Conservation (phyloP, 768 basidiomycete species). For the Rhizopogon rudus region DNA sequence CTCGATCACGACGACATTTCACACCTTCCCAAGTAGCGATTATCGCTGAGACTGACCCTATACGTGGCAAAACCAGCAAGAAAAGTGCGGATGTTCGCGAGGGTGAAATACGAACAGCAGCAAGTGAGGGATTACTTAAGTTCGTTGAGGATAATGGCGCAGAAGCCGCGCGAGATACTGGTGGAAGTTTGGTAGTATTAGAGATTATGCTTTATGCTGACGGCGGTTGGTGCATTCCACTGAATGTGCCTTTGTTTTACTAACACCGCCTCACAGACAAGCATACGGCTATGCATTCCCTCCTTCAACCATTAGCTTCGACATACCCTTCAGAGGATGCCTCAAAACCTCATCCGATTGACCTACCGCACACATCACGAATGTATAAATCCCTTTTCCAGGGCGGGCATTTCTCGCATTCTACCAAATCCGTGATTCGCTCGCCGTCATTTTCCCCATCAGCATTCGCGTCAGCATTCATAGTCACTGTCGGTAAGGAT, state of each 20-base stretch:
- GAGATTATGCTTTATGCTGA: slow-evolving; percentile 85
- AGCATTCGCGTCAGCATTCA: slow-evolving; percentile 56
- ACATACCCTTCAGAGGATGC: slow-evolving; percentile 54
- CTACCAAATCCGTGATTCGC: slow-evolving; percentile 48
- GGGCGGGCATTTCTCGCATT: slow-evolving; percentile 81
- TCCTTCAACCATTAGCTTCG: slow-evolving; percentile 51
- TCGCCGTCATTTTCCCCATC: slow-evolving; percentile 51
- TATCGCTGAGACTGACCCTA: slow-evolving; percentile 69
- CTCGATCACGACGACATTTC: slow-evolving; percentile 81
- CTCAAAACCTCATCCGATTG: slow-evolving; percentile 58
- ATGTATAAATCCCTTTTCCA: slow-evolving; percentile 88
- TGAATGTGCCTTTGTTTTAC: not conserved
- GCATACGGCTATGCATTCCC: slow-evolving; percentile 49
- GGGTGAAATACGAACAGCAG: slow-evolving; percentile 67
- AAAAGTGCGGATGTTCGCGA: slow-evolving; percentile 61
- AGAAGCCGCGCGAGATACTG: slow-evolving; percentile 65
- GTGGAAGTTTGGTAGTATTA: slow-evolving; percentile 69
- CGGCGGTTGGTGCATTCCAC: slow-evolving; percentile 53
- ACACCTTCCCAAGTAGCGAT: slow-evolving; percentile 73
- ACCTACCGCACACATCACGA: slow-evolving; percentile 77
- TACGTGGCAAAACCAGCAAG: slow-evolving; percentile 75
- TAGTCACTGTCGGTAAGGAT: slow-evolving; percentile 49
- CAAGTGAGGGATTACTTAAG: slow-evolving; percentile 68
- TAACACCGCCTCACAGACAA: slow-evolving; percentile 51
- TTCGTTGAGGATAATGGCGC: slow-evolving; percentile 64